These are phyloP conservation scores for Backusella circina DNA, from an alignment of 192 early-diverging fungal genomes.

Conservation along the genomic window DNA sequence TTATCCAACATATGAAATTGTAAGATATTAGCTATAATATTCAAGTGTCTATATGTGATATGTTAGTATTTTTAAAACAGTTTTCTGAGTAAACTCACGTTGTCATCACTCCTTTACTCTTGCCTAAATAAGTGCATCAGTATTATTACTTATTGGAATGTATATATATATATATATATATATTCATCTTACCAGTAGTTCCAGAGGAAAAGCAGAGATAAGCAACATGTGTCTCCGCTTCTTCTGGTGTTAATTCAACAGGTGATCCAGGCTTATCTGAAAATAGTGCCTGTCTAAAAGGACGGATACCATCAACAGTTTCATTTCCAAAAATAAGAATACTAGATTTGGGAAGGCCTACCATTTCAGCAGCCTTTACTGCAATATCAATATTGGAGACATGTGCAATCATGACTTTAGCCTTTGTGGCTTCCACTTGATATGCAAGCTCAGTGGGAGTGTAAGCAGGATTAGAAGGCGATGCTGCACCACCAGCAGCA, in stretches of 20 bases:
- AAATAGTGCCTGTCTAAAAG: constrained; percentile 21
- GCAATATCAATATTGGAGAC: constrained; percentile 28
- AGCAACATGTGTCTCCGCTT: constrained; percentile 16
- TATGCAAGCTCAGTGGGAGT: constrained; percentile 67
- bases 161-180: constrained; percentile 17
- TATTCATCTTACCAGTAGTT: constrained; percentile 24
- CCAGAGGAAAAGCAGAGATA: constrained; percentile 28
- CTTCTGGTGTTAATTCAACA: constrained; percentile 22
- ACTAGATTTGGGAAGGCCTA: constrained; percentile 24
- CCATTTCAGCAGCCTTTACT: constrained; percentile 36
- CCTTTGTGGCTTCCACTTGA: constrained; percentile 65
- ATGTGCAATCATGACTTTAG: constrained; percentile 59
- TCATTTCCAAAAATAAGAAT: constrained; percentile 38
- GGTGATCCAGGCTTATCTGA: constrained; percentile 4
- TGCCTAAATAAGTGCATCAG: neutral
- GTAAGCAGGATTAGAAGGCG: constrained; percentile 78
- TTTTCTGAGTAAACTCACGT: constrained; percentile 38
- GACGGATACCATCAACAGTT: constrained; percentile 26
- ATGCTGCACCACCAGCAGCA: constrained; percentile 49
- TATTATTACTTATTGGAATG: constrained; percentile 7
- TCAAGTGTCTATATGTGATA: constrained; percentile 17
- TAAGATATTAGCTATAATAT: constrained; percentile 18
- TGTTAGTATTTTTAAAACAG: constrained; percentile 54
- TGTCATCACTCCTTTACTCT: constrained; percentile 26
- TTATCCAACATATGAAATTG: neutral